phyloP scores from a whole-genome alignment of 306 rosid species.

The Phaseolus lunatus region DNA sequence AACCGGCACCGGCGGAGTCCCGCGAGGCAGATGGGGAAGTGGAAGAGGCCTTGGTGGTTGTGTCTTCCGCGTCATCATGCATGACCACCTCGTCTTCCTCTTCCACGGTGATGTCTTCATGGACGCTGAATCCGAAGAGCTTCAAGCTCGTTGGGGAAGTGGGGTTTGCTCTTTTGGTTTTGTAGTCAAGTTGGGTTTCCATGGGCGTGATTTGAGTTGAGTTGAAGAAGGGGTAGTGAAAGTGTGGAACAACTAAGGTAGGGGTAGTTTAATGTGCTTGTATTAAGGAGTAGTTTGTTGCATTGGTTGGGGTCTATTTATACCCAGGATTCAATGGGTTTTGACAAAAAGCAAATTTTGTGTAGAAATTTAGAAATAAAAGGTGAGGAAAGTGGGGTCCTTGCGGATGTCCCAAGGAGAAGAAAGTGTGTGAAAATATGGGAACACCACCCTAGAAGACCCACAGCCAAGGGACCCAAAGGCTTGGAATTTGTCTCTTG shows the following conservation, averaged over 20 bases:
- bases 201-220: slow-evolving; percentile 24
- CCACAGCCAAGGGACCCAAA: slow-evolving; percentile 58
- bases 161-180: slow-evolving; percentile 52
- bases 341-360: slow-evolving; percentile 36
- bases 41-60: slow-evolving; percentile 55
- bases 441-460: slow-evolving; percentile 70
- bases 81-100: neutral
- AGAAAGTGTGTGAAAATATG: slow-evolving; percentile 68
- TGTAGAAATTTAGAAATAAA: slow-evolving; percentile 20
- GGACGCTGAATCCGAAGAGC: slow-evolving; percentile 85
- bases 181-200: slow-evolving; percentile 61
- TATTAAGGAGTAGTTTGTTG: slow-evolving; percentile 55
- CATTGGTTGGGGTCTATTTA: slow-evolving; percentile 78
- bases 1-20: slow-evolving; percentile 55
- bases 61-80: slow-evolving; percentile 57
- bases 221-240: slow-evolving; percentile 32
- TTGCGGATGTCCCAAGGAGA: slow-evolving; percentile 60
- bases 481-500: slow-evolving; percentile 57
- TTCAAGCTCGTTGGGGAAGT: slow-evolving; percentile 67
- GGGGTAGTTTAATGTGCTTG: slow-evolving; percentile 39
- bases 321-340: slow-evolving; percentile 49
- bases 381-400: slow-evolving; percentile 26
- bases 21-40: slow-evolving; percentile 68
- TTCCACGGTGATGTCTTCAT: slow-evolving; percentile 54
- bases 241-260: slow-evolving; percentile 45